Evolutionary conservation across 2,329 filamentous ascomycete genomes (phyloP), one percentile per base, ranked within the genome.

Genomic region (Arthroderma sp.): DNA sequence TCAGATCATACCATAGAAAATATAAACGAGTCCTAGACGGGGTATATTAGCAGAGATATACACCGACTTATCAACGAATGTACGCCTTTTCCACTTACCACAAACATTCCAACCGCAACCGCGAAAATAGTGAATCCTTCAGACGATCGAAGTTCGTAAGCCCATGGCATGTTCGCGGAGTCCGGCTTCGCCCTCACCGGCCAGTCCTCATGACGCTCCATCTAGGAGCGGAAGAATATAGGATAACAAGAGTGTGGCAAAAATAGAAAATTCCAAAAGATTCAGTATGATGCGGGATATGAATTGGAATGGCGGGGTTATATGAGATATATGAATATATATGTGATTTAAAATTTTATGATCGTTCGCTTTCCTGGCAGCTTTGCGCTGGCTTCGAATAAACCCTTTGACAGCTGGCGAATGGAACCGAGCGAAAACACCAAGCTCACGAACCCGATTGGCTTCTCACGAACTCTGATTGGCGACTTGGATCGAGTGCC

Each of bases 71-170:
- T 13, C 17, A 31, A 15, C 15, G n/a, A 23, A 37, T 23, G 9
- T 54, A 54, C 5, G 8, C 13, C 35, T 2, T 13, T 23, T 21
- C 2, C 8, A 17, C 54, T 31, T 44, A 55, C 54, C 21, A 55
- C 54, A 55, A 55, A 55, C 37, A 55, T 55, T 23, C 38, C 54
- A 33, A 55, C 54, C 13, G 54, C 54, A 5, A 55, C 54, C 4
- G 54, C 54, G 44, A 55, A 55, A 21, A 55, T 35, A 15, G 39
- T 41, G 25, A 55, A 55, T 33, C 54, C 28, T 39, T 55, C 54
- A 28, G 54, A 55, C 2, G 54, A 41, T 17, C 54, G 37, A 33
- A 55, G 54, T 13, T 44, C 38, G 25, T 55, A 44, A 11, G 54
- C 54, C 54, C 54, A 55, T 39, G 37, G n/a, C 37, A 28, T 31